These are phyloP conservation scores for Metschnikowia proteae DNA, from an alignment of 805 yeast genomes.

Conservation along the genomic window DNA sequence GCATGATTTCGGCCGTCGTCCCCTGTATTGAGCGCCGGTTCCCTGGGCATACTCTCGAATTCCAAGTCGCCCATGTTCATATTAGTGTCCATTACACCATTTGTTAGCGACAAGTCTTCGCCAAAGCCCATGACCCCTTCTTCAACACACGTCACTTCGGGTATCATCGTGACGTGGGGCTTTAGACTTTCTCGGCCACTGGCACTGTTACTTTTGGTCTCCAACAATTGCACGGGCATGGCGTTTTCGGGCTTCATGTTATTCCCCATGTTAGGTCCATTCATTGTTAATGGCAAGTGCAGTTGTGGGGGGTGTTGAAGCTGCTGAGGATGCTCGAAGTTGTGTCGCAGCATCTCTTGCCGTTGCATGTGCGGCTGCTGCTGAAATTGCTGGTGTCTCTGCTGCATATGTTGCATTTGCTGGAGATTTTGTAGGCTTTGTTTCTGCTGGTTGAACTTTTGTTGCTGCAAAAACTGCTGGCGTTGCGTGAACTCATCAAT, in stretches of 20 bases:
- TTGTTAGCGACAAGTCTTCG: background rate
- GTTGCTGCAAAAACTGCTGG: constrained; percentile 1
- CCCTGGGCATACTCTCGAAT: background rate
- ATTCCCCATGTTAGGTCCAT: background rate
- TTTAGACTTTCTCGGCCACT: background rate
- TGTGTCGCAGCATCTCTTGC: background rate
- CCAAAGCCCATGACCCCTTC: background rate
- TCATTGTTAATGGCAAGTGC: background rate
- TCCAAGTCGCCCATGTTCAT: constrained; percentile 1
- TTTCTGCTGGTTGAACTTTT: constrained; percentile 2
- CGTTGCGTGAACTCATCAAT: background rate
- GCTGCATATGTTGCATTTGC: constrained; percentile 2
- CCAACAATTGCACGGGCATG: background rate
- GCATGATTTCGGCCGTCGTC: constrained; percentile 1
- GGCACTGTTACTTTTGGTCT: background rate
- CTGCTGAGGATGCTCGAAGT: background rate
- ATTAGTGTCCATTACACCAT: constrained; percentile 1
- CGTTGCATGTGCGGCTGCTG: background rate
- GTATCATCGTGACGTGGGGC: background rate
- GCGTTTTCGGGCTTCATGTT: background rate
- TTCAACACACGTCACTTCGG: background rate
- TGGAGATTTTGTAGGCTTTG: background rate
- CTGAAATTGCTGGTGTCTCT: background rate
- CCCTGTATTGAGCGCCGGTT: background rate
- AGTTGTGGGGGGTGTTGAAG: background rate